These are phyloP conservation scores for Crithidia thermophila DNA, from an alignment of 208 protist genomes.

Conservation along the genomic window DNA sequence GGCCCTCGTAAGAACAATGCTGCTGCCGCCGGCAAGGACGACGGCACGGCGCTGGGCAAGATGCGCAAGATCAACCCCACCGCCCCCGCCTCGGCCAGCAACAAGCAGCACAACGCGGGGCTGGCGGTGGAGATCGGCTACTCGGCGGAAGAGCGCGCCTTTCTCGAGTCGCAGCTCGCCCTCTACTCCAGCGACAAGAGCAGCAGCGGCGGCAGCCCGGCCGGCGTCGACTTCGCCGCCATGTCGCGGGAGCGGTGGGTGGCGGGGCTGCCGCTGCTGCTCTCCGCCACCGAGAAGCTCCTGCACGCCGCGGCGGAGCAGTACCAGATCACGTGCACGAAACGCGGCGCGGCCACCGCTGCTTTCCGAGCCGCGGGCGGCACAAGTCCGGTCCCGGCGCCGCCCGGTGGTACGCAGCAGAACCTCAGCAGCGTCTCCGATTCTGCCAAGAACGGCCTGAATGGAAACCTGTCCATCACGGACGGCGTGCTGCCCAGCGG, in stretches of 20 bases:
- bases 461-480: constrained; percentile 17
- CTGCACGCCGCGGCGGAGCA: constrained; percentile 41
- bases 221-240: constrained; percentile 1
- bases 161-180: constrained; percentile 22
- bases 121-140: constrained; percentile 19
- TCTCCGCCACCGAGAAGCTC: constrained; percentile 32
- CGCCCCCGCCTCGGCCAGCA: neutral
- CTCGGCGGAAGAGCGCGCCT: constrained; percentile 30
- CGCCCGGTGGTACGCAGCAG: neutral
- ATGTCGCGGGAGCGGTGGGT: constrained; percentile 34
- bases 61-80: constrained; percentile 14
- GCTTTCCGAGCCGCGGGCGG: neutral
- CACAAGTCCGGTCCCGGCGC: neutral
- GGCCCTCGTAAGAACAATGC: constrained; percentile 34
- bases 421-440: constrained; percentile 3
- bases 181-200: constrained; percentile 10
- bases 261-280: constrained; percentile 19
- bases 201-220: neutral
- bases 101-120: neutral
- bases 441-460: too few relatives aligned
- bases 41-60: constrained; percentile 22
- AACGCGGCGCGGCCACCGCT: constrained; percentile 12
- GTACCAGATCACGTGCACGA: constrained; percentile 31
- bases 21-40: constrained; percentile 25
- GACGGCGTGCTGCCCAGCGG: neutral